phyloP scores from a whole-genome alignment of 2,329 filamentous ascomycete genomes.

The Fusarium oxysporum region DNA sequence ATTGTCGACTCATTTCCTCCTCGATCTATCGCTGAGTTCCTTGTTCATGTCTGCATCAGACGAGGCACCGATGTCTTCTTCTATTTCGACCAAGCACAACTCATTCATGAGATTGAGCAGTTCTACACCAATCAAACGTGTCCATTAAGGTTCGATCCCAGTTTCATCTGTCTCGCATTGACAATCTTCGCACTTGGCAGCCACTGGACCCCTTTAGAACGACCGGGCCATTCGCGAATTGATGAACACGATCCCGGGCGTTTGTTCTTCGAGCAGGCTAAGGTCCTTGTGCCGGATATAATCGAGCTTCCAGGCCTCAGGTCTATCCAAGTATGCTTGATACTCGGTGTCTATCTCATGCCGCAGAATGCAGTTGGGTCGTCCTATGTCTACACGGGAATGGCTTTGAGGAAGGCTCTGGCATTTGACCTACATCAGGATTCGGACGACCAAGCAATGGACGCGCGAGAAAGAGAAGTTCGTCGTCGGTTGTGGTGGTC shows the following conservation, averaged over 20 bases:
- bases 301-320: neutral
- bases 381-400: neutral
- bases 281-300: neutral
- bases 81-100: neutral
- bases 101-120: neutral
- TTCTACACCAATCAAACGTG: neutral
- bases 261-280: neutral
- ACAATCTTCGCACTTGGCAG: conserved; percentile 2
- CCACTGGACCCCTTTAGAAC: neutral
- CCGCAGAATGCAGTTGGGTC: neutral
- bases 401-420: neutral
- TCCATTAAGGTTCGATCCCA: neutral
- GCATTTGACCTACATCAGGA: neutral
- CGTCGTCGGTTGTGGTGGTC: neutral
- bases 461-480: neutral
- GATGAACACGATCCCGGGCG: neutral
- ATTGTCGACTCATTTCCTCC: neutral
- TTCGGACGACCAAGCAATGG: rapidly evolving
- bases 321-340: neutral
- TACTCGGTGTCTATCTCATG: conserved; percentile 2
- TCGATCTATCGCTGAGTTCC: neutral
- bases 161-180: neutral
- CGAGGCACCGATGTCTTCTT: neutral
- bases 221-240: neutral
- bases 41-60: neutral